These are phyloP conservation scores for Lactarius sanguifluus DNA, from an alignment of 768 basidiomycete genomes.

Conservation along the genomic window DNA sequence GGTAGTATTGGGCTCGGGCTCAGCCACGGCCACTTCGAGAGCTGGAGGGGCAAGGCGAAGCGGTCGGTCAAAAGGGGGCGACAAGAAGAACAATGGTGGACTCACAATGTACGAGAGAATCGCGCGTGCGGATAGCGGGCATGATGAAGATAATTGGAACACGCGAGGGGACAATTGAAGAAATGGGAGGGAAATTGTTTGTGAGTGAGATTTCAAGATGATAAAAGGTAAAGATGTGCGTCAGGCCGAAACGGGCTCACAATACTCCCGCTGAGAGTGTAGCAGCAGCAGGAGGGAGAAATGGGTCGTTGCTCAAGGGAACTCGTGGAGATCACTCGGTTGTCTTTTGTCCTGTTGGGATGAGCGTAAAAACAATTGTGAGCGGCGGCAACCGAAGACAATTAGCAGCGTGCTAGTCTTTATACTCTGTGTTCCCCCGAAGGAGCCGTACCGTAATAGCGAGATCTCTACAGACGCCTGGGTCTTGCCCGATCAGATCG, in stretches of 20 bases:
- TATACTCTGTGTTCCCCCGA: conserved; percentile 27
- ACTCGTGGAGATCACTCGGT: not conserved
- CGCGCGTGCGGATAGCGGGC: conserved; percentile 79
- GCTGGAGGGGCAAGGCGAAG: conserved; percentile 37
- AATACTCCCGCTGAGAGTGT: conserved; percentile 20
- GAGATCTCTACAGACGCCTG: conserved; percentile 21
- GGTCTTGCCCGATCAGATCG: conserved; percentile 28
- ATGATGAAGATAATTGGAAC: conserved; percentile 48
- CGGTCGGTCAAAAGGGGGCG: conserved; percentile 11
- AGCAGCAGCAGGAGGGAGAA: conserved; percentile 29
- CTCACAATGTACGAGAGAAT: conserved; percentile 58
- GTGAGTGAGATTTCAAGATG: conserved; percentile 10
- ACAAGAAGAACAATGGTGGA: conserved; percentile 24
- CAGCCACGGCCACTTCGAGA: conserved; percentile 76
- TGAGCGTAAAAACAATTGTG: conserved; percentile 29
- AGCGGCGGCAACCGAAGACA: conserved; percentile 30
- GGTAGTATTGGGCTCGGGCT: conserved; percentile 42
- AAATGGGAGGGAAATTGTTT: conserved; percentile 13
- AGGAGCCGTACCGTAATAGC: conserved; percentile 25
- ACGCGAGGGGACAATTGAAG: conserved; percentile 14
- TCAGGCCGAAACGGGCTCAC: conserved; percentile 16
- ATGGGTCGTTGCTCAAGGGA: conserved; percentile 25
- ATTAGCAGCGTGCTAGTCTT: conserved; percentile 27
- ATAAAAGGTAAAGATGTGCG: conserved; percentile 21
- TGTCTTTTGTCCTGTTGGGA: conserved; percentile 29